Conservation (phyloP, 2,329 filamentous ascomycete genomes). For the Alternaria rosae region DNA sequence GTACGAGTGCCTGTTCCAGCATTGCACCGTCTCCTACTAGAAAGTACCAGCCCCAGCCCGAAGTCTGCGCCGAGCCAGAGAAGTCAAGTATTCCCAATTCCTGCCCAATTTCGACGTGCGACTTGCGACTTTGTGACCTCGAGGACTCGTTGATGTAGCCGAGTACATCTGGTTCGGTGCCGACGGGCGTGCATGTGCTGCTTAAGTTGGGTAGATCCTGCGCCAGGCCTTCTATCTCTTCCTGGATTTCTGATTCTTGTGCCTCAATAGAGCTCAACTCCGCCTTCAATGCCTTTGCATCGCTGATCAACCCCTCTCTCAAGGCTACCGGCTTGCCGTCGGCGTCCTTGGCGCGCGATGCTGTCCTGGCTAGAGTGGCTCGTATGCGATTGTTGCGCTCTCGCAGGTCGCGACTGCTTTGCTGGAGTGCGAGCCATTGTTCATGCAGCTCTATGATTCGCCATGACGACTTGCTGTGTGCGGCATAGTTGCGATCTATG, state of each 20-base stretch:
- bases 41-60: conserved; percentile 98
- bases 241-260: conserved; percentile 65
- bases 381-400: conserved; percentile 72
- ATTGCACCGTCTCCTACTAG: conserved; percentile 89
- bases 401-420: conserved; percentile 66
- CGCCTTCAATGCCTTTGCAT: conserved; percentile 71
- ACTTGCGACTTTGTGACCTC: conserved; percentile 64
- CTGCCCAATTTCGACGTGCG: conserved; percentile 85
- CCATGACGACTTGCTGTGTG: conserved; percentile 60
- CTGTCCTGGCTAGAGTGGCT: conserved; percentile 57
- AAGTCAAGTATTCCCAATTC: conserved; percentile 94
- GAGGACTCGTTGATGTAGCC: conserved; percentile 73
- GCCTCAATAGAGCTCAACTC: conserved; percentile 67
- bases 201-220: conserved; percentile 87
- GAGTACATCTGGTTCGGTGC: conserved; percentile 69
- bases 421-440: conserved; percentile 60
- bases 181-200: conserved; percentile 75
- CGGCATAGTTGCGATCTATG: conserved; percentile 80
- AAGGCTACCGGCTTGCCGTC: conserved; percentile 45
- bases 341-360: conserved; percentile 33
- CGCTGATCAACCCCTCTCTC: conserved; percentile 64
- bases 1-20: conserved; percentile 91
- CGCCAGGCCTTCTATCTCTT: conserved; percentile 77
- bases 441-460: conserved; percentile 61
- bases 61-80: conserved; percentile 76